These are phyloP conservation scores for Strombidium stylifer DNA, from an alignment of 73 alveolate genomes.

Conservation along the genomic window DNA sequence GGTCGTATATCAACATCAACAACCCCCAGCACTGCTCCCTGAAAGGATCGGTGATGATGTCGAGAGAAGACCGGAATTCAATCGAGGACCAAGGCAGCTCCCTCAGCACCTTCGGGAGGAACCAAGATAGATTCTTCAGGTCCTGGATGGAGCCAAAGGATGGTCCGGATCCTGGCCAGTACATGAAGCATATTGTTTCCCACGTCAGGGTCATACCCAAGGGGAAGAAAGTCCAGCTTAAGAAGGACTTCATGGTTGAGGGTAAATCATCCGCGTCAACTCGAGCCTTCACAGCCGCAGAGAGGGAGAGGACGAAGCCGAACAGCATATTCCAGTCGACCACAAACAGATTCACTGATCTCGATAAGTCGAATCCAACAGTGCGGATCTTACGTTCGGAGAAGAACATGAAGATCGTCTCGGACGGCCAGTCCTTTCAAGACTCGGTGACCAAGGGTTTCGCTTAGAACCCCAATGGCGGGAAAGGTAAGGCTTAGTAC, in stretches of 20 bases:
- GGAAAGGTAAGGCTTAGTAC: no score
- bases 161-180: conserved; percentile 49
- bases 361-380: conserved; percentile 38
- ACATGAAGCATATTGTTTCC: background rate
- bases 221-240: background rate
- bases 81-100: conserved; percentile 38
- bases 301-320: no score
- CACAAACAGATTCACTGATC: conserved; percentile 39
- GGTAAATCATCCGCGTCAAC: background rate
- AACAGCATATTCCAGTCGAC: conserved; percentile 44
- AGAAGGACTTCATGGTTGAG: no score
- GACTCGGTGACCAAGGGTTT: no score
- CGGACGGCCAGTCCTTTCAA: no score
- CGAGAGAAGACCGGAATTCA: conserved; percentile 16
- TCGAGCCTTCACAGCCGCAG: no score
- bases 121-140: conserved; percentile 25
- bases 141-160: background rate
- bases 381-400: conserved; percentile 47
- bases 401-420: no score
- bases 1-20: conserved; percentile 52
- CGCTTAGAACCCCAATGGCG: no score
- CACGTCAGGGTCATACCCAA: background rate
- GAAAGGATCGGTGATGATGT: no score
- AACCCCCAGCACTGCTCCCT: conserved; percentile 41
- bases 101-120: conserved; percentile 44